Base-by-base conservation (phyloP, 2,329 filamentous ascomycete species). In the Geoglossum cookeanum region DNA sequence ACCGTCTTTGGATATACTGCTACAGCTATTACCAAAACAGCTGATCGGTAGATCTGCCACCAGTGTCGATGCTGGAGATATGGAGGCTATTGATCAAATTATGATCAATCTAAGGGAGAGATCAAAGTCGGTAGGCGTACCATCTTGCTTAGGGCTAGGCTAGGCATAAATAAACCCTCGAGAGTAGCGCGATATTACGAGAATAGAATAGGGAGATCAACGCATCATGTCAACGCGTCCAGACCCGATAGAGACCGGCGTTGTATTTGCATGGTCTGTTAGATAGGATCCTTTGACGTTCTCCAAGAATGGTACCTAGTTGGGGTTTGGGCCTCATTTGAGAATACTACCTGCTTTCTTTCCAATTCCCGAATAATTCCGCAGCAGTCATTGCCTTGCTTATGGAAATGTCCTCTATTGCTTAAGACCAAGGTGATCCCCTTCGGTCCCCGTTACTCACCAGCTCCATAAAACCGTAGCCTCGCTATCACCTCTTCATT, bases 71-170 rank as follows among this genome's bases (percentile, higher is more conserved):
- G 88, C 91, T 0, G 74, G 72, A 22, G 82, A 96, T 68, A 97
- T 97, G 92, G 85, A 89, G 56, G 82, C 80, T 6, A 81, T 95
- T 45, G 87, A 96, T 69, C 73, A 69, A 33, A 72, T 94, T 54
- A 87, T 94, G 67, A 74, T 79, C 55, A 78, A 74, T 37, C 71
- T 95, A 59, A 80, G 78, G 64, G 75, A 80, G 49, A n/a, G 29
- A 9, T 35, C 49, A 33, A 53, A 53, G 15, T n/a, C 32, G 33
- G 37, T 53, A 13, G 3, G 22, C 15, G 9, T 32, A 17, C 33
- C 30, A 1, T 17, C 30, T n/a, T 17, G 11, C 9, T 9, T 22
- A 5, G 48, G 30, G 4, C 30, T 53, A 1, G 49, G 15, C 15
- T 33, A 22, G 27, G 32, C 15, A 11, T 6, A 8, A 22, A 53